Percentiles rank a stretch among this genome's conserved stretches.
Conservation (phyloP, 192 early-diverging fungal genomes). For the Pilaira anomala region DNA sequence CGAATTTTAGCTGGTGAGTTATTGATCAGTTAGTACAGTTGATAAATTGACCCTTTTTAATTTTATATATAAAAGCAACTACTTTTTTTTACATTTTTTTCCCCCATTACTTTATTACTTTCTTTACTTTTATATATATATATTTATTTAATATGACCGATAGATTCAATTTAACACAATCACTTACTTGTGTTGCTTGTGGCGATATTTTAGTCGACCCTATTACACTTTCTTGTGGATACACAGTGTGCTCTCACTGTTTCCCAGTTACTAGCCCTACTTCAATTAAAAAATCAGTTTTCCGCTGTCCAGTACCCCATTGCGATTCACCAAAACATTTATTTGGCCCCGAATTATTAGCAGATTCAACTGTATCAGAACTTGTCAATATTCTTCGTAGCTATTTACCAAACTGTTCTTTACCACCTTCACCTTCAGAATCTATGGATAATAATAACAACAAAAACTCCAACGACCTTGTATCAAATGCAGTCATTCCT, state of each 20-base stretch:
- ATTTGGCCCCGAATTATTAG: slow-evolving; percentile 17
- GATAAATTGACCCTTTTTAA: not conserved
- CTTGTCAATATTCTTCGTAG: not conserved
- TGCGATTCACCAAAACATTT: slow-evolving; percentile 15
- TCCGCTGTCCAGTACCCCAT: slow-evolving; percentile 10
- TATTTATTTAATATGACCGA: slow-evolving; percentile 3
- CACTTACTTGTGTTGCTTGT: slow-evolving; percentile 22
- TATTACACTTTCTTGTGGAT: slow-evolving; percentile 23
- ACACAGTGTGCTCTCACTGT: slow-evolving; percentile 13
- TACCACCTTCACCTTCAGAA: slow-evolving; percentile 9
- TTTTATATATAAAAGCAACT: not conserved
- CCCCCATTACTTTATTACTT: not conserved
- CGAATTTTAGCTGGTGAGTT: slow-evolving; percentile 10
- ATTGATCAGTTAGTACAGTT: slow-evolving; percentile 1
- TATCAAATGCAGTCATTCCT: not conserved
- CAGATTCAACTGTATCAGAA: not conserved
- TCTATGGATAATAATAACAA: slow-evolving; percentile 1
- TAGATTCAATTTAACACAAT: slow-evolving; percentile 9
- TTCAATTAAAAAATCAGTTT: slow-evolving; percentile 7
- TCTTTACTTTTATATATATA: not conserved
- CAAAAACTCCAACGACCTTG: not conserved
- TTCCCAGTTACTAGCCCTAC: slow-evolving; percentile 1
- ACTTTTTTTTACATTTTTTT: not conserved
- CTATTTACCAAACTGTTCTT: not conserved
- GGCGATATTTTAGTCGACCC: slow-evolving; percentile 14